Percentiles rank a stretch among this genome's conserved stretches.
Evolutionary conservation across 306 rosid genomes (phyloP).

Genomic region (Fragaria iinumae): DNA sequence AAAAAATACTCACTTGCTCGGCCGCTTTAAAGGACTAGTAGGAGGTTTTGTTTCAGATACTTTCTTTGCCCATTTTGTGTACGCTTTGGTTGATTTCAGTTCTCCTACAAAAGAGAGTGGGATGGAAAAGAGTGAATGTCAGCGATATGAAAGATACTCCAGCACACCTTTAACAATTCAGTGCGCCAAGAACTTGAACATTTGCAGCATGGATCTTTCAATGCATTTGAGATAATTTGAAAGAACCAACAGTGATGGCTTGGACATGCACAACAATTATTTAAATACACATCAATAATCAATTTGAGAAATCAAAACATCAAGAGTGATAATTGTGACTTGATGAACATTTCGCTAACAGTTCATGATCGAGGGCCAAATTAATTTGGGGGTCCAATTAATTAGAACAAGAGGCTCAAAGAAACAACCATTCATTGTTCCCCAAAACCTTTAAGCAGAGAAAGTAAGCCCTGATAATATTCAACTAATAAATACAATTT

Average conservation of each 20-base stretch:
- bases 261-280: background rate
- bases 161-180: background rate
- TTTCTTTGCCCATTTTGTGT: slow-evolving; percentile 70
- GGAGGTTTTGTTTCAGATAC: slow-evolving; percentile 81
- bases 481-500: background rate
- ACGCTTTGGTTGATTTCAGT: slow-evolving; percentile 67
- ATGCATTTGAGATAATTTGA: background rate
- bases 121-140: background rate
- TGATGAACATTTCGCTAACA: background rate
- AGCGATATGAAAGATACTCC: slow-evolving; percentile 1
- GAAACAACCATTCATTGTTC: background rate
- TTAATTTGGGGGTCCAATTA: background rate
- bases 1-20: slow-evolving; percentile 49
- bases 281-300: background rate
- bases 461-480: background rate
- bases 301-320: background rate
- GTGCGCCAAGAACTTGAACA: background rate
- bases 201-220: background rate
- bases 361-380: background rate
- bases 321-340: background rate
- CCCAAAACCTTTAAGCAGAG: background rate
- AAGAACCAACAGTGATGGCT: background rate
- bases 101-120: slow-evolving; percentile 43
- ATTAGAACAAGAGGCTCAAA: background rate
- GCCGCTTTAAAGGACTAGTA: slow-evolving; percentile 65